Base-by-base conservation (phyloP, 2,329 filamentous ascomycete genomes). In the Leptographium galeiforme region DNA sequence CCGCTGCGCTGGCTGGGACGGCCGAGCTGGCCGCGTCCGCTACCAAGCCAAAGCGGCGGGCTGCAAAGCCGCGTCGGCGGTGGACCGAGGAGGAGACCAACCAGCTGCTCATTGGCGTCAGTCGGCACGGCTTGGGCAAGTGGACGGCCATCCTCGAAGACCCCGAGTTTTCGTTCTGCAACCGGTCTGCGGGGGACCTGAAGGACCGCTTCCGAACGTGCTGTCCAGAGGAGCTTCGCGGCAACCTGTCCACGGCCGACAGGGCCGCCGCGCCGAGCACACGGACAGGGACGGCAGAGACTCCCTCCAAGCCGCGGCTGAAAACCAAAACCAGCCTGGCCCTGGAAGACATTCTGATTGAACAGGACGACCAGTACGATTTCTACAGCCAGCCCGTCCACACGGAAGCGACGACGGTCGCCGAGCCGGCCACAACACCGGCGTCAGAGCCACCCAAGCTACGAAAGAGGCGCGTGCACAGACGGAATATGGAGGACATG, bases 151-250 rank as follows among this genome's bases (percentile, higher is more conserved):
- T 84, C 36, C 66, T 84, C 30, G 78, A 81, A 50, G 81, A 84
- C 56, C 65, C 73, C 0, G 74, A 74, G 44, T 84, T 81, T 61
- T 70, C 64, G 12, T 84, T 84, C 66, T 79, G 82, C 59, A 73
- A 72, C 16, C 74, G 81, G 55, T 78, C 76, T 2, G 78, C 79
- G 5, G 78, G 78, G 10, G 81, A 84, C 60, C 63, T 84, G 50
- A 84, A 84, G 62, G 81, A 84, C 63, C 72, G 81, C 13, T 84
- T 84, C 61, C 73, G 81, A 50, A 84, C 81, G 4, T 84, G 80
- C 61, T 84, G 80, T 57, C 81, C 81, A 0, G 73, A 74, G 38
- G 81, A 84, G 62, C 69, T 84, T 40, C 73, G 77, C 48, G 67
- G 67, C 30, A 70, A 69, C 30, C 53, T 63, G 16, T 58, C 55